phyloP scores from a whole-genome alignment of 768 basidiomycete genomes.

The Lyophyllum decastes region DNA sequence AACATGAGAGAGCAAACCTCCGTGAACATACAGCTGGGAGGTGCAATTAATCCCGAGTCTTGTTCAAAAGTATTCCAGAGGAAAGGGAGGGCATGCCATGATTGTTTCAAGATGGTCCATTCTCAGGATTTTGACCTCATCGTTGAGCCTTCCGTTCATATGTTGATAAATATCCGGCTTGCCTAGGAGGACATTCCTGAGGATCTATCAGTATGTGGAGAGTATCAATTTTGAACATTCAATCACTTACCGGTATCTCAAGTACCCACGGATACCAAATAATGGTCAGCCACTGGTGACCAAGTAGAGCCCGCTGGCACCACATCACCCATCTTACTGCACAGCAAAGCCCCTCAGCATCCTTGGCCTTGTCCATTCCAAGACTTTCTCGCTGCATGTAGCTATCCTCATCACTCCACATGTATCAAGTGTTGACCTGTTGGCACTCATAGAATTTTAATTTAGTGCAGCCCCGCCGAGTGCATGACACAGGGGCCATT shows the following conservation, averaged over 20 bases:
- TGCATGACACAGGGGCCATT: conserved; percentile 64
- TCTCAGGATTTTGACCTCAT: too few species aligned
- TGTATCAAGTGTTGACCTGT: neutral
- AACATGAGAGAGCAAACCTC: too few species aligned
- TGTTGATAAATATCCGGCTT: neutral
- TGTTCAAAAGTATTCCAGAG: too few species aligned
- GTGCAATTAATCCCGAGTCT: too few species aligned
- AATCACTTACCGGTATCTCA: conserved; percentile 13
- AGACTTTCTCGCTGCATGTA: conserved; percentile 76
- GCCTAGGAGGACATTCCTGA: conserved; percentile 63
- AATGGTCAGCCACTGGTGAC: conserved; percentile 53
- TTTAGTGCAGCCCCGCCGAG: conserved; percentile 69
- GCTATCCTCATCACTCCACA: conserved; percentile 11
- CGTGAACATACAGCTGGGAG: too few species aligned
- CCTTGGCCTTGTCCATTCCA: conserved; percentile 81
- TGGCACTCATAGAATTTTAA: conserved; percentile 57
- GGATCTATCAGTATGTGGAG: conserved; percentile 55
- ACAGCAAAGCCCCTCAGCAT: conserved; percentile 79
- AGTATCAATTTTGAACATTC: neutral
- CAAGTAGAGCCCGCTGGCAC: neutral
- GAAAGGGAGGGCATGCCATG: too few species aligned
- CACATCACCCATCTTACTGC: conserved; percentile 12
- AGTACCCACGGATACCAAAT: conserved; percentile 66
- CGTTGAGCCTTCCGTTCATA: too few species aligned
- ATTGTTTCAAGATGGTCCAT: too few species aligned